Evolutionary conservation across 2,329 filamentous ascomycete genomes (phyloP), one percentile per base, ranked within the genome.

Genomic region (Trichophyton mentagrophytes): DNA sequence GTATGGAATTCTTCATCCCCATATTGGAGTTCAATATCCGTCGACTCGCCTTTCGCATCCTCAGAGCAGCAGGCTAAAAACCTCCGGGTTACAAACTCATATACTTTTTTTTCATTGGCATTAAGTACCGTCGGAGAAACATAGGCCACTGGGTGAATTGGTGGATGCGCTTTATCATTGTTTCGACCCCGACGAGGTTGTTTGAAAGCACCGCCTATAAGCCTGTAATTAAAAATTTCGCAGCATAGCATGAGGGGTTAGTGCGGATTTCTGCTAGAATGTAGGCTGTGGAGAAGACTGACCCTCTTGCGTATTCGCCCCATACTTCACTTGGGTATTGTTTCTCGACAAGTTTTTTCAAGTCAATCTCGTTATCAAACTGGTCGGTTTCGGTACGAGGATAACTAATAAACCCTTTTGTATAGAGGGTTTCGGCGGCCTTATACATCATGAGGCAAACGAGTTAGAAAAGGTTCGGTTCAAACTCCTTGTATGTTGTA

Each of bases 41-140:
- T 96, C 25, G 87, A 83, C 72, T 89, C 82, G 58, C 93, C 93
- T 67, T 88, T 85, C 25, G 93, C 93, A 72, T 99, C 93, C 62
- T 96, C 88, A 4, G 92, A 95, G 73, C 93, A 99, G 72, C 92
- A 97, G 3, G 92, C 93, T 22, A 99, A 81, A 71, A 99, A 99
- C 1, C 92, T 86, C 0, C 93, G 86, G 22, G 88, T 86, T 8
- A 99, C 86, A 66, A 97, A 96, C 71, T 97, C 92, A 70, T 97
- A 96, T 1, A 99, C 82, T 25, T 85, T 85, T 59, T 81, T 83
- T 70, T 95, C 89, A 1, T 84, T 79, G 60, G 79, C 83, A 22
- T 82, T 77, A 2, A 90, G 82, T 0, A 78, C 78, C 8, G 65
- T 71, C 0, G 85, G 81, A 0, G 82, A 81, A 4, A 87, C 89